These are phyloP conservation scores for Meira miltonrushii DNA, from an alignment of 1,284 basidiomycete genomes.

Conservation along the genomic window DNA sequence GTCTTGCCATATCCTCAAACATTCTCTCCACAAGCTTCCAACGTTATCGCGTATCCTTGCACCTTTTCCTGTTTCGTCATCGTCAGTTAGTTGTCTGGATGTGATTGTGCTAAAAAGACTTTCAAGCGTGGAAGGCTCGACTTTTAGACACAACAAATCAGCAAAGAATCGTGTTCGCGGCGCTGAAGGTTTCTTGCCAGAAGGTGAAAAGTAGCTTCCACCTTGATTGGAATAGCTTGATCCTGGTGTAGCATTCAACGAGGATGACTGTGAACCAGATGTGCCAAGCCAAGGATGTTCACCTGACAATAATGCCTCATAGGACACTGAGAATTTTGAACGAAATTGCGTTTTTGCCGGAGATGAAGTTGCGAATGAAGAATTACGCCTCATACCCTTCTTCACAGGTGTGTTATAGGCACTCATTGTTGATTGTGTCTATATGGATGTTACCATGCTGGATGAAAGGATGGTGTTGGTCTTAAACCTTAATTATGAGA, in stretches of 20 bases:
- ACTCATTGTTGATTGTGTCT: too few species aligned
- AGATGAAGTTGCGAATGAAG: too few species aligned
- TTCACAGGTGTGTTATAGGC: too few species aligned
- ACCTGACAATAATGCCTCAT: constrained; percentile 33
- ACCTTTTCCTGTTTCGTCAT: constrained; percentile 27
- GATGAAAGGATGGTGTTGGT: too few species aligned
- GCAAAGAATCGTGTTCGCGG: constrained; percentile 39
- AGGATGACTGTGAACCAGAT: neutral
- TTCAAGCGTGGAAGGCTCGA: constrained; percentile 30
- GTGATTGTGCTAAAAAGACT: constrained; percentile 26
- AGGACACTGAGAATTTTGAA: constrained; percentile 38
- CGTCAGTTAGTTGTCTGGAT: constrained; percentile 29
- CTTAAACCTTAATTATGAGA: too few species aligned
- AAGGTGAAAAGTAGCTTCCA: constrained; percentile 20
- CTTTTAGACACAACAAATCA: constrained; percentile 40
- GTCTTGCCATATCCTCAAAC: constrained; percentile 15
- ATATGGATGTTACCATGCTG: too few species aligned
- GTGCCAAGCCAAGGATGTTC: constrained; percentile 32
- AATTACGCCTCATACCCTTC: too few species aligned
- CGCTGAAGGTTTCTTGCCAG: constrained; percentile 40
- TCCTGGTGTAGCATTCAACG: constrained; percentile 6
- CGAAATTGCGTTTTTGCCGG: neutral
- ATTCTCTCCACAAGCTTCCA: constrained; percentile 41
- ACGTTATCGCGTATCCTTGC: constrained; percentile 39
- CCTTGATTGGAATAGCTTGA: constrained; percentile 13